Base-by-base conservation (phyloP, 108 stramenopile genomes). In the Cyclostephanos tholiformis region DNA sequence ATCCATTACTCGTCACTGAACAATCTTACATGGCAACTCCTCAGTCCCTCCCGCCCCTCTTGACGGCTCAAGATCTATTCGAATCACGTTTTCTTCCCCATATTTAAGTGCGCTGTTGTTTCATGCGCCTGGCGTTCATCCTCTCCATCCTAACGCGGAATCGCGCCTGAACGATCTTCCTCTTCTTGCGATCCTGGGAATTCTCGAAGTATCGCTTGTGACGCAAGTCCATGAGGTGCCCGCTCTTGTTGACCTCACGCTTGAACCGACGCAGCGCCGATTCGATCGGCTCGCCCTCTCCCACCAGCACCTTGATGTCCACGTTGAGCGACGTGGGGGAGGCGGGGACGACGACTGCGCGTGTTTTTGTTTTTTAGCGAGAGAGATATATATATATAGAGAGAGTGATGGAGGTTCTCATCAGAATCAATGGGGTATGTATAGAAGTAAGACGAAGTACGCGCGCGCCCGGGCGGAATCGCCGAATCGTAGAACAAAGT, bases 281-380 rank as follows among this genome's bases (percentile, higher is more conserved):
- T 73, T 95, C 94, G 74, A 95, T 92, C 59, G 94, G 89, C 73
- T 95, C 94, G 12, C 94, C 94, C 72, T 95, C 91, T 22, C 91
- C 91, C 50, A 95, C 87, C 46, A 77, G 67, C 0, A 91, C 69
- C 76, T 90, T 76, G 82, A 91, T 80, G 50, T 86, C 84, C 66
- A 87, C 84, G 59, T 71, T 58, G 27, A 91, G 80, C 16, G 74
- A 78, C 12, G 91, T 87, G 57, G 71, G 12, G 20, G 85, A 72
- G 65, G 49, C 60, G 46, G 66, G 20, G 46, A 53, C 3, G 22
- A 38, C 16, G 26, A 23, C 20, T 20, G 25, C 23, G 46, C 10
- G 22, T 19, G 11, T 12, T 20, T 39, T 62, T 61, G 1, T 20
- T 62, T 27, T 36, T 38, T 2, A n/a, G 2, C 32, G 32, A 32